These are phyloP conservation scores for Fusarium sp. DNA, from an alignment of 2,329 filamentous ascomycete species.

Conservation along the genomic window DNA sequence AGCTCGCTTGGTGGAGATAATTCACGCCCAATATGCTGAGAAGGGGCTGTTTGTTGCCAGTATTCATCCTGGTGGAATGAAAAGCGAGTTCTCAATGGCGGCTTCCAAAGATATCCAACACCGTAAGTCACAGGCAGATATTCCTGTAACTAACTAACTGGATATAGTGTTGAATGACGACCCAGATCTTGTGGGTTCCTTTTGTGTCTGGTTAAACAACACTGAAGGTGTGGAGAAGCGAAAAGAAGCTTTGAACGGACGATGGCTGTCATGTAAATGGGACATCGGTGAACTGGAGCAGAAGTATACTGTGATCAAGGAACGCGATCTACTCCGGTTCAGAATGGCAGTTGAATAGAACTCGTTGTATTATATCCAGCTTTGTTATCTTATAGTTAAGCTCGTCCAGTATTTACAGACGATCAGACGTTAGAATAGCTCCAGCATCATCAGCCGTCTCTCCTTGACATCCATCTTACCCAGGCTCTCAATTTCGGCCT, in stretches of 20 bases:
- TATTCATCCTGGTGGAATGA: conserved; percentile 8
- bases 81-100: conserved; percentile 5
- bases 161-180: not conserved
- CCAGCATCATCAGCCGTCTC: not conserved
- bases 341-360: not conserved
- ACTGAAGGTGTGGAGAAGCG: not conserved
- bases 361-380: no score
- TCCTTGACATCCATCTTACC: not conserved
- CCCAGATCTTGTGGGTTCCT: conserved; percentile 8
- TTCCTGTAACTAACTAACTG: not conserved
- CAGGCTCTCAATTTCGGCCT: not conserved
- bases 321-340: not conserved
- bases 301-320: not conserved
- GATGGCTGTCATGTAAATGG: conserved; percentile 20
- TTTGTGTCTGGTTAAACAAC: not conserved
- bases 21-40: not conserved
- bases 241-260: not conserved
- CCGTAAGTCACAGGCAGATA: not conserved
- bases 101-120: conserved; percentile 8
- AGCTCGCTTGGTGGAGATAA: not conserved
- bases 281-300: not conserved
- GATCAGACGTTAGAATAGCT: not conserved
- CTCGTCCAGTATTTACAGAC: no score
- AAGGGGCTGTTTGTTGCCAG: not conserved
- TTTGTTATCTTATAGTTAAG: not conserved